Evolutionary conservation across 352 stramenopile species (phyloP).

Genomic region (Globisporangium carolinianum): DNA sequence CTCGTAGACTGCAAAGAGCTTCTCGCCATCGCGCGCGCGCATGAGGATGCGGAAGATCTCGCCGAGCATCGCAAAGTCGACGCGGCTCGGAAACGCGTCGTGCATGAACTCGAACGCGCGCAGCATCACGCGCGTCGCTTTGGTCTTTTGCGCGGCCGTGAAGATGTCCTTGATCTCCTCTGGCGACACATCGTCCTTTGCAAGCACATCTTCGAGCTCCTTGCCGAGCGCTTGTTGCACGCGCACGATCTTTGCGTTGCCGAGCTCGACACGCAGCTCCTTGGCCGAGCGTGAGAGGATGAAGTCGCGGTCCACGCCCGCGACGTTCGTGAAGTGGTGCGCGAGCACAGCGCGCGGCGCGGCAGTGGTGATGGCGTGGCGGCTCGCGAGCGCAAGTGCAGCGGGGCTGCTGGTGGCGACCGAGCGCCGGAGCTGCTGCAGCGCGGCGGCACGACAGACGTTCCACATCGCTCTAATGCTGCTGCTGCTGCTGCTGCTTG

Average conservation of each 20-base stretch:
- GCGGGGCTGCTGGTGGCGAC: slow-evolving; percentile 2
- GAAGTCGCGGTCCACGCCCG: slow-evolving; percentile 34
- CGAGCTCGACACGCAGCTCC: slow-evolving; percentile 32
- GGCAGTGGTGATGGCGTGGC: background rate
- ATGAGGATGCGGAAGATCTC: slow-evolving; percentile 50
- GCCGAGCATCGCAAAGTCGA: slow-evolving; percentile 57
- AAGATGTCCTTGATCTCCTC: slow-evolving; percentile 53
- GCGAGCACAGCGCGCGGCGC: background rate
- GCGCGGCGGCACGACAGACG: slow-evolving; percentile 37
- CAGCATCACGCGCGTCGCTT: slow-evolving; percentile 37
- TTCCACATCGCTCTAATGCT: slow-evolving; percentile 37
- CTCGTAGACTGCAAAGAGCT: slow-evolving; percentile 47
- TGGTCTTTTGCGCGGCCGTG: slow-evolving; percentile 43
- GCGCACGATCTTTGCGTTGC: slow-evolving; percentile 18
- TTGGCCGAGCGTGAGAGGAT: slow-evolving; percentile 31
- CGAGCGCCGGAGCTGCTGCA: slow-evolving; percentile 30
- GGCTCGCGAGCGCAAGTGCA: background rate
- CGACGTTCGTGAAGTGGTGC: slow-evolving; percentile 31
- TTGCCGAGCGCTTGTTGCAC: slow-evolving; percentile 32
- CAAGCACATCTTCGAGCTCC: slow-evolving; percentile 25
- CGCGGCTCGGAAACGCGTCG: slow-evolving; percentile 29
- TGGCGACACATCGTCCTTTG: slow-evolving; percentile 30
- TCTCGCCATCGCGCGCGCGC: slow-evolving; percentile 24
- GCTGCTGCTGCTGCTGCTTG: background rate
- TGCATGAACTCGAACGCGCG: slow-evolving; percentile 42